Evolutionary conservation across 306 rosid genomes (phyloP).

Genomic region (Mimosa pudica): DNA sequence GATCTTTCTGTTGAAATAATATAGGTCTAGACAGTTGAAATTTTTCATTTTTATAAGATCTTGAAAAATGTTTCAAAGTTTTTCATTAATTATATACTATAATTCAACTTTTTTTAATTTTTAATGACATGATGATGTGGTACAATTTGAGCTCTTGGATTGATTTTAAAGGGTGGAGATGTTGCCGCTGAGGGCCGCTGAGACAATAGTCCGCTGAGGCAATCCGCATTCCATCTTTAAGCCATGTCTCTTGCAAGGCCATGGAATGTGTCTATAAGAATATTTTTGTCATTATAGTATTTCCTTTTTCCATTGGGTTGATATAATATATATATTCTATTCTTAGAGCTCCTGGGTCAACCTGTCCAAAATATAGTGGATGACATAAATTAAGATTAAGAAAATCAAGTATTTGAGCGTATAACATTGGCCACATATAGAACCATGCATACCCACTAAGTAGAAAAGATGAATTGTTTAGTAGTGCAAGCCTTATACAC

Average conservation of each 20-base stretch:
- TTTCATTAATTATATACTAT: too few relatives aligned
- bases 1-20: too few relatives aligned
- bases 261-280: neutral
- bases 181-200: too few relatives aligned
- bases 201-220: too few relatives aligned
- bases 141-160: too few relatives aligned
- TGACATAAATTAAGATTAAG: neutral
- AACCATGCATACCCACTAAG: neutral
- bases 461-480: neutral
- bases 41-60: too few relatives aligned
- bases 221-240: too few relatives aligned
- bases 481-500: neutral
- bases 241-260: neutral
- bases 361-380: neutral
- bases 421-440: neutral
- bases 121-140: too few relatives aligned
- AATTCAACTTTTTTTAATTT: too few relatives aligned
- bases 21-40: too few relatives aligned
- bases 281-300: neutral
- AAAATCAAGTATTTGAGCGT: neutral
- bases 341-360: neutral
- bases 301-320: neutral
- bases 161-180: too few relatives aligned
- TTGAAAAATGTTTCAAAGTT: too few relatives aligned
- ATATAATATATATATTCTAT: neutral